Conservation (phyloP, 2,329 filamentous ascomycete genomes). For the Cadophora sp. region DNA sequence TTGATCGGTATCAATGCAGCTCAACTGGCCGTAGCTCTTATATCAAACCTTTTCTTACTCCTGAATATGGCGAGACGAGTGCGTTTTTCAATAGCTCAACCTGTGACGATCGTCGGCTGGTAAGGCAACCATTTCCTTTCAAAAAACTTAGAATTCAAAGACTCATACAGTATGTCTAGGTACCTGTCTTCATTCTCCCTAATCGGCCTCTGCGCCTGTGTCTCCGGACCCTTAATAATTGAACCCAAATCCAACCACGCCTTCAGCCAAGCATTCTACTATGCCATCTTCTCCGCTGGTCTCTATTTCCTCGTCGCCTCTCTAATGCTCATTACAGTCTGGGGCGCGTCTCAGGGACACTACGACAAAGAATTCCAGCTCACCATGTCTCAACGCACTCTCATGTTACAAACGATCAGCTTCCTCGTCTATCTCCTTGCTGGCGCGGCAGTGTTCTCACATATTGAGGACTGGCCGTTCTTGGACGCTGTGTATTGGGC, state of each 20-base stretch:
- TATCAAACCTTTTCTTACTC: conserved; percentile 82
- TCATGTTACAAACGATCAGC: conserved; percentile 89
- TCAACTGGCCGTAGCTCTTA: conserved; percentile 76
- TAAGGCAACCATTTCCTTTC: conserved; percentile 49
- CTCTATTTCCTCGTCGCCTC: conserved; percentile 82
- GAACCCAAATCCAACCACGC: conserved; percentile 60
- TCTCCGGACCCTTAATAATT: conserved; percentile 62
- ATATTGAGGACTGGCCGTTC: conserved; percentile 76
- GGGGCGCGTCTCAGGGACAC: conserved; percentile 72
- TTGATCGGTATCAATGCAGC: conserved; percentile 77
- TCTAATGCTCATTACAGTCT: conserved; percentile 79
- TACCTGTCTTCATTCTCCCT: conserved; percentile 70
- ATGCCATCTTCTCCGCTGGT: conserved; percentile 77
- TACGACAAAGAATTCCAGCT: conserved; percentile 82
- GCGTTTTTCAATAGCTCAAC: conserved; percentile 81
- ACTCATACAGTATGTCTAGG: conserved; percentile 41
- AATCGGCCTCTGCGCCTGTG: conserved; percentile 69
- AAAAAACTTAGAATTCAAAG: conserved; percentile 45
- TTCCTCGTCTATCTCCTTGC: conserved; percentile 83
- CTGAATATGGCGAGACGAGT: conserved; percentile 86
- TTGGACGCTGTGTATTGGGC: conserved; percentile 83
- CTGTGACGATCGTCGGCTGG: conserved; percentile 85
- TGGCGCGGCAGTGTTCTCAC: conserved; percentile 77
- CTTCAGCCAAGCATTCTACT: conserved; percentile 85
- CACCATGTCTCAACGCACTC: conserved; percentile 80